phyloP scores from a whole-genome alignment of 345 rosid species.

The Hibiscus tridactylites region DNA sequence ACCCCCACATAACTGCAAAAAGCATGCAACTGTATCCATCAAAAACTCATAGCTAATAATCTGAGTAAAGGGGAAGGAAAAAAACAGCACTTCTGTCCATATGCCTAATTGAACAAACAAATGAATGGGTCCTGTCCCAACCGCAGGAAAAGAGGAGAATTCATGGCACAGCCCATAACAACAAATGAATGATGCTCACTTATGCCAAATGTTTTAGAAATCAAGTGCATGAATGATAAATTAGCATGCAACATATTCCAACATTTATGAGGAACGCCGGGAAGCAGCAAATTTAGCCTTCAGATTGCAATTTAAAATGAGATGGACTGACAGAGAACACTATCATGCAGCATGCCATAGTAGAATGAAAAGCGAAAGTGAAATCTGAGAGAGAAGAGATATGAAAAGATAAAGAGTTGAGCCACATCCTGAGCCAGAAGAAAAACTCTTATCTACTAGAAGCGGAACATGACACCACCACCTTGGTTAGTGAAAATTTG shows the following conservation, averaged over 20 bases:
- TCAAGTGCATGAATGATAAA: not conserved
- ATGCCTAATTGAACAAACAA: not conserved
- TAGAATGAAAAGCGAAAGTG: not conserved
- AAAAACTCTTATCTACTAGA: not conserved
- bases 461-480: not conserved
- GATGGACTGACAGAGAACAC: not conserved
- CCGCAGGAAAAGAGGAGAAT: not conserved
- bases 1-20: constrained; percentile 86
- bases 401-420: not conserved
- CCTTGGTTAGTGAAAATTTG: not conserved
- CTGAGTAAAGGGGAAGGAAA: not conserved
- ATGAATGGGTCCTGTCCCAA: not conserved
- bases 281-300: not conserved
- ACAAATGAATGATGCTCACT: not conserved
- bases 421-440: not conserved
- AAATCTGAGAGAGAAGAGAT: not conserved
- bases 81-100: not conserved
- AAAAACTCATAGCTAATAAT: constrained; percentile 9
- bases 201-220: not conserved
- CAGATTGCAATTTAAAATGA: not conserved
- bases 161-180: not conserved
- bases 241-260: not conserved
- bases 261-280: not conserved
- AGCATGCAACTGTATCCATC: constrained; percentile 10
- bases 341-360: not conserved